phyloP scores from a whole-genome alignment of 2,329 filamentous ascomycete genomes.

The Colletotrichum sp. region DNA sequence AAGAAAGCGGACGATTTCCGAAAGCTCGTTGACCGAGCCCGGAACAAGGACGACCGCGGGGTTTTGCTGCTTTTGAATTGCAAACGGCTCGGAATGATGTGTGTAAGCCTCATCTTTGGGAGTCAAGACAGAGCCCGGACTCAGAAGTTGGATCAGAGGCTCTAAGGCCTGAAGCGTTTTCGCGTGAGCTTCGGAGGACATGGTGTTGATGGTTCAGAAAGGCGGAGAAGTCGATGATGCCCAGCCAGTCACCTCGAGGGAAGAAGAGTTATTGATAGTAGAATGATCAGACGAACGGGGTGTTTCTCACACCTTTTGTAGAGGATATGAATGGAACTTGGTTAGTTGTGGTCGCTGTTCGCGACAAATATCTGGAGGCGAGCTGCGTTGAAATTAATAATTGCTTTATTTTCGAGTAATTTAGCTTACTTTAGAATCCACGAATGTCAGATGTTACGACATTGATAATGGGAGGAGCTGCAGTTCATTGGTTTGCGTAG shows the following conservation, averaged over 20 bases:
- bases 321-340: neutral
- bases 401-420: neutral
- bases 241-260: neutral
- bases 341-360: neutral
- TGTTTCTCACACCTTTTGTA: neutral
- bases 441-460: neutral
- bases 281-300: neutral
- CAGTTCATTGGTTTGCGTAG: neutral
- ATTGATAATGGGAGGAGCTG: neutral
- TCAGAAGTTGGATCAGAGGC: neutral
- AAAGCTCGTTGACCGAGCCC: neutral
- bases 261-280: neutral
- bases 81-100: neutral
- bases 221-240: neutral
- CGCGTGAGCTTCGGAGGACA: neutral
- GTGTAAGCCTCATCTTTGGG: neutral
- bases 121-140: neutral
- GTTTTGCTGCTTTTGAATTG: slow-evolving; percentile 1
- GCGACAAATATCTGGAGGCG: neutral
- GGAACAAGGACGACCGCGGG: neutral
- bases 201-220: neutral
- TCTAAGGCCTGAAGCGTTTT: neutral
- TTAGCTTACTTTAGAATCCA: neutral
- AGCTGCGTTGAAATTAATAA: neutral
- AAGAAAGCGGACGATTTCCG: neutral